Percentiles rank a stretch among this genome's conserved stretches.
phyloP scores from a whole-genome alignment of 805 yeast genomes.

The Wickerhamiella lipophila region DNA sequence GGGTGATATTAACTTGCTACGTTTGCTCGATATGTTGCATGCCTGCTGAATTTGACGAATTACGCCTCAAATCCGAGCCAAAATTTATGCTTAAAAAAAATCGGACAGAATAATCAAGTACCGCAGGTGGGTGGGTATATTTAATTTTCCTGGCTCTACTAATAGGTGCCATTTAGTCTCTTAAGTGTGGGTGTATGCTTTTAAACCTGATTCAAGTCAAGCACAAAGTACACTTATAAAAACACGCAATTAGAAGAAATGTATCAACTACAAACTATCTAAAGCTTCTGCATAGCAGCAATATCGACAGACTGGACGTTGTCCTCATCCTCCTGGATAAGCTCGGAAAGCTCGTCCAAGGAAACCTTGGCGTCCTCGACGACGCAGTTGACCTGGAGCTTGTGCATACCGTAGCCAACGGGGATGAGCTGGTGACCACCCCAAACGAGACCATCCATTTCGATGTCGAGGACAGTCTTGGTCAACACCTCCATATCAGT shows the following conservation, averaged over 20 bases:
- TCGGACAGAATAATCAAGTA: no score
- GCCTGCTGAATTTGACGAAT: no score
- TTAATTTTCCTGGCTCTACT: no score
- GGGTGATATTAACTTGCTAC: no score
- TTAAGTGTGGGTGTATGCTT: no score
- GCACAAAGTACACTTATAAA: no score
- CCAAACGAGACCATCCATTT: constrained; percentile 91
- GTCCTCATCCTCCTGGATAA: constrained; percentile 90
- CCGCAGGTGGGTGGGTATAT: no score
- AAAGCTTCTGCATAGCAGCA: constrained; percentile 97
- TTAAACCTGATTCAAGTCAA: no score
- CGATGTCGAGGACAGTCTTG: constrained; percentile 73
- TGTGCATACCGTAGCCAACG: constrained; percentile 99
- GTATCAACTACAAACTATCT: constrained; percentile 29
- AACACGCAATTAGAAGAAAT: background rate
- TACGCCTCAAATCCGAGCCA: no score
- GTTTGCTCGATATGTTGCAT: no score
- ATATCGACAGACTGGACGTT: constrained; percentile 98
- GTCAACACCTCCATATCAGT: constrained; percentile 84
- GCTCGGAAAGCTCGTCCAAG: constrained; percentile 61
- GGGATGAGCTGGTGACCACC: constrained; percentile 91
- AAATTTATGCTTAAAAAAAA: no score
- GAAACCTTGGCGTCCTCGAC: constrained; percentile 96
- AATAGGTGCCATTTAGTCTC: no score
- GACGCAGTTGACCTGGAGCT: constrained; percentile 96